Evolutionary conservation across 73 alveolate genomes (phyloP), one percentile per base, ranked within the genome.

Genomic region (Symbiodinium pilosum): DNA sequence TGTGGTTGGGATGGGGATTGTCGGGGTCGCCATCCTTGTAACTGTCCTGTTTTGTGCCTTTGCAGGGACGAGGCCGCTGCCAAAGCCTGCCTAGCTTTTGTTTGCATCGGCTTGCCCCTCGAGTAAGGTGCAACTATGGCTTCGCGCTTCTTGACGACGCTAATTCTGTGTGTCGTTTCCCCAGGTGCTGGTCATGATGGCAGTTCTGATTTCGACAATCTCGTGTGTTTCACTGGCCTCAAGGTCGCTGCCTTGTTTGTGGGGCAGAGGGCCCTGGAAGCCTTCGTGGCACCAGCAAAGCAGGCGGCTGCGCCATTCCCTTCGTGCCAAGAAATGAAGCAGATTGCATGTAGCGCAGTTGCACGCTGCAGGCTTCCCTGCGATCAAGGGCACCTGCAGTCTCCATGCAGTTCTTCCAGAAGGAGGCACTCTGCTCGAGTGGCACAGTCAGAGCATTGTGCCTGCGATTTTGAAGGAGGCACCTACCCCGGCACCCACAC

Each of bases 351-450:
- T n/a, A n/a, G n/a, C n/a, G n/a, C n/a, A n/a, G n/a, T n/a, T n/a
- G n/a, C n/a, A 47, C 59, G 14, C 59, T 47, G 3, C 6, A 64
- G 81, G 81, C 85, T 4, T 73, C 43, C 9, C 85, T 34, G 32
- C 44, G 41, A 36, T 36, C 85, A 34, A 42, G 85, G 1, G 85
- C 85, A 73, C 85, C 85, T 7, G 85, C 85, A 9, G 85, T 73
- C 44, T 73, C 85, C 85, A 73, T 73, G 85, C 41, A 73, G 44
- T 73, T 73, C 43, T 32, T 73, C 85, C 85, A 73, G 85, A 14
- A 73, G 43, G 44, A n/a, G 44, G 18, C 81, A n/a, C 81, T 28
- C 18, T 26, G 32, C 73, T 8, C 30, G 71, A 54, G n/a, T 4
- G n/a, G 71, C n/a, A 54, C 16, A 54, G 68, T 34, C 0, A 56